Percentiles rank a stretch among this genome's conserved stretches.
phyloP scores from a whole-genome alignment of 352 stramenopile species.

The Phytophthora kernoviae region DNA sequence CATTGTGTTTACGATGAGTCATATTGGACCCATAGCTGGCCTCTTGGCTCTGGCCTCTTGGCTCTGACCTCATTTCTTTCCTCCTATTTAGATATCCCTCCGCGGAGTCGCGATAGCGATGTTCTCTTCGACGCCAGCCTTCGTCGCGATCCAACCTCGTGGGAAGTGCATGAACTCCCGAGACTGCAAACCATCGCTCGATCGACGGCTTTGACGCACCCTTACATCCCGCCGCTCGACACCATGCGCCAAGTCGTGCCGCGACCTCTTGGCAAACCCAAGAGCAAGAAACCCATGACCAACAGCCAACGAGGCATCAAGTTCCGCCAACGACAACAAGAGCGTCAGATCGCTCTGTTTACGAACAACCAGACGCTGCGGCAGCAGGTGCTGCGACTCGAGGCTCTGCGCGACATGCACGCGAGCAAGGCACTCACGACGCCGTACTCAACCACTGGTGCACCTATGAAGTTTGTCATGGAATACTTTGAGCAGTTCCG shows the following conservation, averaged over 20 bases:
- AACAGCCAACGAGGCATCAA: conserved; percentile 37
- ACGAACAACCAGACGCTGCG: conserved; percentile 21
- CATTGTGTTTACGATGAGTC: too few species aligned
- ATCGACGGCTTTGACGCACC: conserved; percentile 1
- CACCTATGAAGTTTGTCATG: conserved; percentile 34
- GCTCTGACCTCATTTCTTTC: not conserved
- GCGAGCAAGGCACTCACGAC: conserved; percentile 15
- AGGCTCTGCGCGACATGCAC: conserved; percentile 22
- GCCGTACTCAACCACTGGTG: conserved; percentile 11
- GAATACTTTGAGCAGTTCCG: conserved; percentile 52
- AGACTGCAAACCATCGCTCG: not conserved
- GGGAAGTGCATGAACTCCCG: not conserved
- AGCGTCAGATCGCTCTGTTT: conserved; percentile 22
- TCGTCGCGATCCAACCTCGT: conserved; percentile 19
- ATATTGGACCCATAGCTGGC: too few species aligned
- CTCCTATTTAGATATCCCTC: not conserved
- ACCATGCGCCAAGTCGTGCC: not conserved
- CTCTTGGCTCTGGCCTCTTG: too few species aligned
- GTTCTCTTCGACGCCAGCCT: conserved; percentile 1
- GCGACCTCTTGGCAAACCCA: conserved; percentile 10
- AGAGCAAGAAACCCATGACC: conserved; percentile 21
- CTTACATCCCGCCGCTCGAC: not conserved
- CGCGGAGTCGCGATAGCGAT: conserved; percentile 7
- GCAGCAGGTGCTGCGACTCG: conserved; percentile 28
- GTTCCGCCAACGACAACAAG: conserved; percentile 33